Conservation (phyloP, 495 filamentous ascomycete species). For the Massariosphaeria phaeospora region DNA sequence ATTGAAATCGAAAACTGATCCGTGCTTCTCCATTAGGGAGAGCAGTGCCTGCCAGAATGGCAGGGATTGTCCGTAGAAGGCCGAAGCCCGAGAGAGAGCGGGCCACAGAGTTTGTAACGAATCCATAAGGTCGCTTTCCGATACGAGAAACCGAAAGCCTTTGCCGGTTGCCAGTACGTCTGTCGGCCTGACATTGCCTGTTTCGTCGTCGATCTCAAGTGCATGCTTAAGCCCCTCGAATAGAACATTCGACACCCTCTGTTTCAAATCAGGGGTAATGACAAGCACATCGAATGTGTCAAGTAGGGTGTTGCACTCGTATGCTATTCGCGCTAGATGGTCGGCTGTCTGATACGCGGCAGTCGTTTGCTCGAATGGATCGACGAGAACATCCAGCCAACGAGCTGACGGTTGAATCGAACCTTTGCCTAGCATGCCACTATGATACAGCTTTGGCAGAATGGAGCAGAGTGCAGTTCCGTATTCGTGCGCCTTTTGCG, state of each 20-base stretch:
- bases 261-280: conserved; percentile 1
- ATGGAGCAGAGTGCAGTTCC: conserved; percentile 17
- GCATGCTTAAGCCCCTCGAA: conserved; percentile 1
- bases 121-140: not conserved
- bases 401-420: conserved; percentile 4
- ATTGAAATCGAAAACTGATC: conserved; percentile 1
- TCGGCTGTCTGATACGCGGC: not conserved
- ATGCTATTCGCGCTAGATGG: not conserved
- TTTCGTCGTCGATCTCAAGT: not conserved
- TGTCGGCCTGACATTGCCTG: not conserved
- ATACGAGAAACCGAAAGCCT: conserved; percentile 21
- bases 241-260: not conserved
- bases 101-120: conserved; percentile 13
- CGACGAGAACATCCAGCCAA: conserved; percentile 10
- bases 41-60: conserved; percentile 30
- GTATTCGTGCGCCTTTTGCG: conserved; percentile 26
- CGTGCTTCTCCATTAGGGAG: not conserved
- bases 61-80: conserved; percentile 4
- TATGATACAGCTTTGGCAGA: conserved; percentile 13
- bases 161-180: conserved; percentile 21
- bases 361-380: conserved; percentile 8
- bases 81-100: conserved; percentile 13
- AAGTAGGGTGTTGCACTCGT: conserved; percentile 20
- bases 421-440: not conserved
- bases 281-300: conserved; percentile 1